Evolutionary conservation across 768 basidiomycete species (phyloP).

Genomic region (Pleurotus tuoliensis): DNA sequence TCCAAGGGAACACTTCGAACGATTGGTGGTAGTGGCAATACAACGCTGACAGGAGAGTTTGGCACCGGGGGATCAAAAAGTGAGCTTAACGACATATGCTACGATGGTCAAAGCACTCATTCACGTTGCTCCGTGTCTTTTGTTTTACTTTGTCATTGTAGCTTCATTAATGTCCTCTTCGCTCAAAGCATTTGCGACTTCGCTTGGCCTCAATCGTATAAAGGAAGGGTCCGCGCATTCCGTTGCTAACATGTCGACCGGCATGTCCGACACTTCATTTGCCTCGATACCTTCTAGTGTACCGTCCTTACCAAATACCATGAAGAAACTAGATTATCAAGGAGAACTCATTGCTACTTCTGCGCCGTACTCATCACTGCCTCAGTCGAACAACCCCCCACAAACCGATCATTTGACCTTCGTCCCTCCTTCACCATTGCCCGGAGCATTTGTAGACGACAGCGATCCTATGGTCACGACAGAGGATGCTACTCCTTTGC

Average conservation of each 20-base stretch:
- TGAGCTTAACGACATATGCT: slow-evolving; percentile 23
- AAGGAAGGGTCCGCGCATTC: slow-evolving; percentile 26
- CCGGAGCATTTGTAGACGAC: slow-evolving; percentile 20
- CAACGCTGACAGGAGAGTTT: slow-evolving; percentile 58
- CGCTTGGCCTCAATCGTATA: slow-evolving; percentile 64
- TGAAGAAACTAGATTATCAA: slow-evolving; percentile 13
- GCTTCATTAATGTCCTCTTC: slow-evolving; percentile 67
- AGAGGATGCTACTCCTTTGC: slow-evolving; percentile 42
- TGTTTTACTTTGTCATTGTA: slow-evolving; percentile 22
- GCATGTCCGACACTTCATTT: slow-evolving; percentile 21
- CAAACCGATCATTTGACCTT: slow-evolving; percentile 50
- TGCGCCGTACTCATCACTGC: slow-evolving; percentile 40
- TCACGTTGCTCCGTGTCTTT: slow-evolving; percentile 7
- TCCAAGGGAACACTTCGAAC: slow-evolving; percentile 34
- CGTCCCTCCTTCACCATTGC: slow-evolving; percentile 24
- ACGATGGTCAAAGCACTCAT: neutral
- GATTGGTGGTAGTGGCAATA: slow-evolving; percentile 18
- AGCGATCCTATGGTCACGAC: slow-evolving; percentile 17
- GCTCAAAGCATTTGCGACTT: slow-evolving; percentile 71
- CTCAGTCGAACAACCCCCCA: slow-evolving; percentile 27
- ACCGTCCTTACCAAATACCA: slow-evolving; percentile 9
- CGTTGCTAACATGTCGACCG: slow-evolving; percentile 13
- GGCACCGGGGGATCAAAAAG: slow-evolving; percentile 64
- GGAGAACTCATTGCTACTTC: slow-evolving; percentile 39
- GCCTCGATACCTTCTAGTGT: slow-evolving; percentile 15